Evolutionary conservation across 2,329 filamentous ascomycete genomes (phyloP).

Genomic region (Phialemoniopsis sp.): DNA sequence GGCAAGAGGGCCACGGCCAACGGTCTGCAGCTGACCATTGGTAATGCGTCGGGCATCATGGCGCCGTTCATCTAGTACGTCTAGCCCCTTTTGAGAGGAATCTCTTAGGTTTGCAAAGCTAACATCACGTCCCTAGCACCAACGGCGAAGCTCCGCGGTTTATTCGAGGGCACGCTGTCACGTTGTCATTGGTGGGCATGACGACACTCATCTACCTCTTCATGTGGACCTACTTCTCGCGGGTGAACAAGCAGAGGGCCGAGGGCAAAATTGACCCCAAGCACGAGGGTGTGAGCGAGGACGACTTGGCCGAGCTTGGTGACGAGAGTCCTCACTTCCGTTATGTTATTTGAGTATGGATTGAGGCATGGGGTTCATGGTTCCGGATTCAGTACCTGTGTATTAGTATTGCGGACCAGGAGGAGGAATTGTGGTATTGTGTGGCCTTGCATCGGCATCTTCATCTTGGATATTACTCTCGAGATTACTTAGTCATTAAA

Average conservation of each 20-base stretch:
- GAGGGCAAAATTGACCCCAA: constrained; percentile 30
- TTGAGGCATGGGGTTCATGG: too few relatives aligned
- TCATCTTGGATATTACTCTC: too few relatives aligned
- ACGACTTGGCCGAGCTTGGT: constrained; percentile 44
- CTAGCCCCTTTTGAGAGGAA: background rate
- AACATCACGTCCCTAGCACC: constrained; percentile 23
- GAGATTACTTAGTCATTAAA: too few relatives aligned
- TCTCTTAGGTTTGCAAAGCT: constrained; percentile 3
- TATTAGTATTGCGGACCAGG: too few relatives aligned
- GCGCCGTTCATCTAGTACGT: constrained; percentile 59
- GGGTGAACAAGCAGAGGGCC: constrained; percentile 41
- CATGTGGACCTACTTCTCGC: constrained; percentile 48
- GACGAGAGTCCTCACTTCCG: constrained; percentile 47
- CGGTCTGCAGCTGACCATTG: constrained; percentile 66
- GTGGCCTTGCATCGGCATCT: too few relatives aligned
- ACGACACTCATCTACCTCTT: constrained; percentile 46
- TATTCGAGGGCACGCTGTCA: constrained; percentile 57
- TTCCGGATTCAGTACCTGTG: too few relatives aligned
- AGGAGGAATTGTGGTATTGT: too few relatives aligned
- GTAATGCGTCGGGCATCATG: constrained; percentile 70
- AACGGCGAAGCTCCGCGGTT: constrained; percentile 50
- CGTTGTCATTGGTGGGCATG: constrained; percentile 52
- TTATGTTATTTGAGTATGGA: constrained; percentile 38
- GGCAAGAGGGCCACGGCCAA: constrained; percentile 36
- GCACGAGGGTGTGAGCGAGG: constrained; percentile 35